These are phyloP conservation scores for Prunus armeniaca DNA, from an alignment of 306 rosid species.

Conservation along the genomic window DNA sequence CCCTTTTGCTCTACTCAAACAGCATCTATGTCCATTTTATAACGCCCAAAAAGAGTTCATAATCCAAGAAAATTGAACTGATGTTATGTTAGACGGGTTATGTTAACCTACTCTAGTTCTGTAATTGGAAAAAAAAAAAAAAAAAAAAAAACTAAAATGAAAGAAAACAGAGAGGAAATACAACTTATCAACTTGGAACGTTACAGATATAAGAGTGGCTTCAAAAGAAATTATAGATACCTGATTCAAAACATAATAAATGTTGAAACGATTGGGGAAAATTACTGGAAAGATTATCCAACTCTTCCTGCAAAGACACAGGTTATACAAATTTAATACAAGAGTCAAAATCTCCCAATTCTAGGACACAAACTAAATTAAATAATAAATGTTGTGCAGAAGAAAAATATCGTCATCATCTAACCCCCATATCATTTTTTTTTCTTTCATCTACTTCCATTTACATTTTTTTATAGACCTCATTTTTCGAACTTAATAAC, in stretches of 20 bases:
- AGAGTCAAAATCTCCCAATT: neutral
- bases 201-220: neutral
- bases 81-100: neutral
- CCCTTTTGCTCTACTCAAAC: neutral
- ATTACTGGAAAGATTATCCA: slow-evolving; percentile 24
- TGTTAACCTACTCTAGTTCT: neutral
- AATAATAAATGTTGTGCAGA: neutral
- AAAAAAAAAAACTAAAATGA: no score
- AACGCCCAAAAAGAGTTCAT: neutral
- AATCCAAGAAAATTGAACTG: neutral
- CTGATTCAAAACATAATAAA: slow-evolving; percentile 42
- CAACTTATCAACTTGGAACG: neutral
- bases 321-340: neutral
- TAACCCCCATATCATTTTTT: no score
- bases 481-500: no score
- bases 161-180: neutral
- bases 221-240: slow-evolving; percentile 13
- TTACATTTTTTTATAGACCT: no score
- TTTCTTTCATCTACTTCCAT: no score
- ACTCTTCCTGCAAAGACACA: slow-evolving; percentile 33
- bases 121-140: neutral
- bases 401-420: no score
- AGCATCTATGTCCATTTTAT: neutral
- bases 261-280: slow-evolving; percentile 34
- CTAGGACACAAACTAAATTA: neutral